Evolutionary conservation across 495 filamentous ascomycete species (phyloP).

Genomic region (Darksidea phi): DNA sequence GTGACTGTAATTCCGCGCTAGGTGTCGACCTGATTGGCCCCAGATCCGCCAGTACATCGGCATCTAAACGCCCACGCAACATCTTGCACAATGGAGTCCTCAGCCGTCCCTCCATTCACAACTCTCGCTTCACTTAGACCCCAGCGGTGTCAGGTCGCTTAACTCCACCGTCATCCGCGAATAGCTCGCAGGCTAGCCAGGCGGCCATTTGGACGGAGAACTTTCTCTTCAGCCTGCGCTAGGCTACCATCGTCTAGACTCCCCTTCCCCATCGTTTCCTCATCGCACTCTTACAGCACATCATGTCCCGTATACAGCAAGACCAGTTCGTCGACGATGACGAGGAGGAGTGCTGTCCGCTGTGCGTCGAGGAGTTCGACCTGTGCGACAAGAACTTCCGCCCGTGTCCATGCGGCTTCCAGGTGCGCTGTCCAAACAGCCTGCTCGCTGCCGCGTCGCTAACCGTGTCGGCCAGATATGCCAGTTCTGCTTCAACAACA

Average conservation of each 20-base stretch:
- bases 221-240: too few relatives aligned
- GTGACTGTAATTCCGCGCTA: too few relatives aligned
- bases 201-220: too few relatives aligned
- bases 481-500: conserved; percentile 99
- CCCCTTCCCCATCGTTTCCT: conserved; percentile 27
- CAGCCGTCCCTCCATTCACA: too few relatives aligned
- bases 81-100: too few relatives aligned
- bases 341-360: conserved; percentile 74
- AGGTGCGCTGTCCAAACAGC: conserved; percentile 57
- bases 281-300: conserved; percentile 21
- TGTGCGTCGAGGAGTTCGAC: conserved; percentile 99
- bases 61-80: too few relatives aligned
- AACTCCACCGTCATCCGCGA: too few relatives aligned
- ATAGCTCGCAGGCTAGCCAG: too few relatives aligned
- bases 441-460: conserved; percentile 7
- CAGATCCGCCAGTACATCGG: too few relatives aligned
- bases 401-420: conserved; percentile 97
- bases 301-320: conserved; percentile 70
- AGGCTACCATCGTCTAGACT: conserved; percentile 9
- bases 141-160: too few relatives aligned
- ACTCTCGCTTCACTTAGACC: too few relatives aligned
- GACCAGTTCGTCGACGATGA: conserved; percentile 98
- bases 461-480: conserved; percentile 67
- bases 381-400: conserved; percentile 95
- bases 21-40: too few relatives aligned